phyloP scores from a whole-genome alignment of 192 early-diverging fungal genomes.

The Irineochytrium annulatum region DNA sequence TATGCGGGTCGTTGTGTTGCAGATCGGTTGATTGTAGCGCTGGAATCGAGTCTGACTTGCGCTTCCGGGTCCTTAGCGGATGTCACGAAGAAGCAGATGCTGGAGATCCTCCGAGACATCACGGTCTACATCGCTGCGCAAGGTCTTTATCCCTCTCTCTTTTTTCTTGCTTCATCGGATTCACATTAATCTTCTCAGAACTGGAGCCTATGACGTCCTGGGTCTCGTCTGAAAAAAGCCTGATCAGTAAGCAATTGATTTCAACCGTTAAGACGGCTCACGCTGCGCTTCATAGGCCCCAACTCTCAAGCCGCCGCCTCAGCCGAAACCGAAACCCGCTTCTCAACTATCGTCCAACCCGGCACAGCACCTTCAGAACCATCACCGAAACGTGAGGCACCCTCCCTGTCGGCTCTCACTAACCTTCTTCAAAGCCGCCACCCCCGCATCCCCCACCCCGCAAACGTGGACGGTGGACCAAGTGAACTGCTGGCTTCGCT shows the following conservation, averaged over 20 bases:
- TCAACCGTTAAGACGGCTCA: neutral
- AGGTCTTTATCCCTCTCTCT: neutral
- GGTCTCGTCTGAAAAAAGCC: constrained; percentile 16
- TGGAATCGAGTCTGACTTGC: no score
- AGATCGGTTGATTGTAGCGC: no score
- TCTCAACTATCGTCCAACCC: neutral
- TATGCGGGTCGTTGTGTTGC: no score
- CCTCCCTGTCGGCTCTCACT: neutral
- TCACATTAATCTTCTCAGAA: neutral
- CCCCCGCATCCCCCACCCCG: neutral
- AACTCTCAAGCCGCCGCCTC: neutral
- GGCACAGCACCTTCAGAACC: neutral
- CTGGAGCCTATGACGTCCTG: constrained; percentile 10
- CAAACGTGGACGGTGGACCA: no score
- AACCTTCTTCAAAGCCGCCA: neutral
- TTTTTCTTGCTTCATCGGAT: neutral
- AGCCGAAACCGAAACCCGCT: neutral
- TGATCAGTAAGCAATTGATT: constrained; percentile 18
- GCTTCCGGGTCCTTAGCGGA: neutral
- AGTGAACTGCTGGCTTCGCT: neutral
- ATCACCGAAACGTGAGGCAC: neutral
- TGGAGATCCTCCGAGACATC: constrained; percentile 23
- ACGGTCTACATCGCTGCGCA: constrained; percentile 11
- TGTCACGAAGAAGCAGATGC: constrained; percentile 13
- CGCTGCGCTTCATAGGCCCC: neutral